Evolutionary conservation across 139 green algal species (phyloP).

Genomic region (Pedinophyceae sp.): DNA sequence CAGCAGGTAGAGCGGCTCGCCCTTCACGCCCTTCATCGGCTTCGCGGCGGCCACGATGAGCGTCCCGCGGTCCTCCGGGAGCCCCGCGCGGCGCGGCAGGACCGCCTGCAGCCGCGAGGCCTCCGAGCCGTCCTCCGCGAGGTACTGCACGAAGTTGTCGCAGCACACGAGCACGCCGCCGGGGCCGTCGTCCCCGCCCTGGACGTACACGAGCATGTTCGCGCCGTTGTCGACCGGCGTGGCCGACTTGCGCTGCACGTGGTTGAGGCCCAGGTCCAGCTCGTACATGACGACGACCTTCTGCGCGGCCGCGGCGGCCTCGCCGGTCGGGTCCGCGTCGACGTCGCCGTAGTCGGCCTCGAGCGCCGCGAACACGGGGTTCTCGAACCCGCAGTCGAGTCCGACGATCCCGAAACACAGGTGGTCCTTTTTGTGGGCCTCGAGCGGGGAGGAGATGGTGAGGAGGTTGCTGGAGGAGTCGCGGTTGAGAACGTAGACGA

Average conservation of each 20-base stretch:
- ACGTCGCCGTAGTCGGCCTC: slow-evolving; percentile 90
- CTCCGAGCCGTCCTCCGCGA: slow-evolving; percentile 16
- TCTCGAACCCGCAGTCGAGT: slow-evolving; percentile 95
- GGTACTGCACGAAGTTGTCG: slow-evolving; percentile 97
- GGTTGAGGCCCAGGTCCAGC: slow-evolving; percentile 96
- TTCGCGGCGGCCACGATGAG: slow-evolving; percentile 69
- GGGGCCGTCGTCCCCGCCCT: slow-evolving; percentile 64
- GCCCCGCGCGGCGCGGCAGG: slow-evolving; percentile 69
- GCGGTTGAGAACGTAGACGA: slow-evolving; percentile 97
- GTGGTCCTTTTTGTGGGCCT: slow-evolving; percentile 87
- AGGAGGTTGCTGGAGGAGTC: slow-evolving; percentile 79
- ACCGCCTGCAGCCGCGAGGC: slow-evolving; percentile 64
- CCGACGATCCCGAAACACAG: slow-evolving; percentile 65
- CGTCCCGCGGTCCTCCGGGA: slow-evolving; percentile 67
- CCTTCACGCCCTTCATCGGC: slow-evolving; percentile 82
- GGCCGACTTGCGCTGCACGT: slow-evolving; percentile 76
- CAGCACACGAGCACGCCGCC: slow-evolving; percentile 86
- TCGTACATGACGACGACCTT: slow-evolving; percentile 96
- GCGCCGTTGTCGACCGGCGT: slow-evolving; percentile 90
- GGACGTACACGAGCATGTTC: slow-evolving; percentile 89
- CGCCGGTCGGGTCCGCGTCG: slow-evolving; percentile 76
- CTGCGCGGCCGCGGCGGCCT: slow-evolving; percentile 71
- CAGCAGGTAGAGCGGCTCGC: slow-evolving; percentile 84
- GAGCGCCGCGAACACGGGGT: slow-evolving; percentile 95
- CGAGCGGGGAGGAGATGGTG: slow-evolving; percentile 93